These are phyloP conservation scores for Candida tallmaniae DNA, from an alignment of 805 yeast genomes.

Conservation along the genomic window DNA sequence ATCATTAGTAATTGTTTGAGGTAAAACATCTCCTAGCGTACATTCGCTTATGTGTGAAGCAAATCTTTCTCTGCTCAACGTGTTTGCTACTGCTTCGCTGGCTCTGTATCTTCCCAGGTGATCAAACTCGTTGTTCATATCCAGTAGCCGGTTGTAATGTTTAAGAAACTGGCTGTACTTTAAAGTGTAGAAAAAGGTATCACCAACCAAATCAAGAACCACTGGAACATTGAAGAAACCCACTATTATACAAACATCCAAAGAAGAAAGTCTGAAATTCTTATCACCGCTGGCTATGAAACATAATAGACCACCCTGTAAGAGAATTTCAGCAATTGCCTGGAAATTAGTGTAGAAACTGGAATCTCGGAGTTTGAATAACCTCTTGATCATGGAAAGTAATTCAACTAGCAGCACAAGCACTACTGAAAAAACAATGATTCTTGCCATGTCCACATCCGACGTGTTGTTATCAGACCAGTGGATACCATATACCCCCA, in stretches of 20 bases:
- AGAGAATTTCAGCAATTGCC: constrained; percentile 7
- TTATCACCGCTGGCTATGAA: constrained; percentile 9
- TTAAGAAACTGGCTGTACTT: constrained; percentile 6
- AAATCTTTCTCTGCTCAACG: constrained; percentile 6
- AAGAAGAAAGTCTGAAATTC: constrained; percentile 1
- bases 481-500: too few species aligned
- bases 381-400: too few species aligned
- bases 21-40: constrained; percentile 7
- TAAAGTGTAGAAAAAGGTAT: constrained; percentile 6
- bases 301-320: constrained; percentile 8
- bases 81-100: constrained; percentile 7
- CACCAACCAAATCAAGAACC: constrained; percentile 1
- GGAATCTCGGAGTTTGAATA: too few species aligned
- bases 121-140: too few species aligned
- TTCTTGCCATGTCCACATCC: too few species aligned
- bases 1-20: too few species aligned
- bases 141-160: too few species aligned
- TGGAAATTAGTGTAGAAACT: too few species aligned
- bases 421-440: too few species aligned
- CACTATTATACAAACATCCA: constrained; percentile 5
- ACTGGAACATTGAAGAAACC: constrained; percentile 3
- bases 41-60: constrained; percentile 5
- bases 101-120: too few species aligned
- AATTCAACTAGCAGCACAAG: too few species aligned
- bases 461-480: too few species aligned